These are phyloP conservation scores for Parathielavia hyrcaniae DNA, from an alignment of 495 filamentous ascomycete species.

Conservation along the genomic window DNA sequence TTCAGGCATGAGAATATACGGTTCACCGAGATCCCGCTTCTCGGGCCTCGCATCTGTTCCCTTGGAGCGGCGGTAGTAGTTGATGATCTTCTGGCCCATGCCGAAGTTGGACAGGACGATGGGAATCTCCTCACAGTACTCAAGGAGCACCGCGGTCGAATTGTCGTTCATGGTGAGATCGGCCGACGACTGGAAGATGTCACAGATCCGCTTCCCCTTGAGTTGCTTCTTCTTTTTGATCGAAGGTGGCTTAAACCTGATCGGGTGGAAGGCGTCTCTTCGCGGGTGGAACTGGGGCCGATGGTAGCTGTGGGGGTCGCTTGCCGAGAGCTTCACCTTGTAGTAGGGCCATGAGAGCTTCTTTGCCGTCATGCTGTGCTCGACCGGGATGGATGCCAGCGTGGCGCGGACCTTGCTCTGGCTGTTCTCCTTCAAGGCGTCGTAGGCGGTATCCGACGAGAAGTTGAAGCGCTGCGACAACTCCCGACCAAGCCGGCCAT, in stretches of 20 bases:
- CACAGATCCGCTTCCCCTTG: slow-evolving; percentile 66
- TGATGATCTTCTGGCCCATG: slow-evolving; percentile 92
- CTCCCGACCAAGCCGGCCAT: slow-evolving; percentile 50
- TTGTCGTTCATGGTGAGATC: slow-evolving; percentile 83
- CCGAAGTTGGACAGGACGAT: slow-evolving; percentile 89
- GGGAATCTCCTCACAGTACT: slow-evolving; percentile 93
- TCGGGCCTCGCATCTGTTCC: slow-evolving; percentile 56
- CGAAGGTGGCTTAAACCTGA: slow-evolving; percentile 55
- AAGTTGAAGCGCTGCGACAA: slow-evolving; percentile 84
- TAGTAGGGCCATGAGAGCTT: slow-evolving; percentile 93
- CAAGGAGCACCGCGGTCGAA: slow-evolving; percentile 75
- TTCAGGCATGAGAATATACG: slow-evolving; percentile 75
- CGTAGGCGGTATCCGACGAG: slow-evolving; percentile 92
- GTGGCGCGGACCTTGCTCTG: slow-evolving; percentile 91
- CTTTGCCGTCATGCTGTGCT: slow-evolving; percentile 85
- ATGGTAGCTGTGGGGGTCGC: slow-evolving; percentile 85
- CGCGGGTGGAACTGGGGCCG: slow-evolving; percentile 62
- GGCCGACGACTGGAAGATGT: slow-evolving; percentile 65
- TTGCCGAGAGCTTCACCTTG: slow-evolving; percentile 69
- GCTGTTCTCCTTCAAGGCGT: slow-evolving; percentile 91
- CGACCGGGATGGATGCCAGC: slow-evolving; percentile 74
- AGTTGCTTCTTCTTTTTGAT: slow-evolving; percentile 73
- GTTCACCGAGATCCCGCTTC: slow-evolving; percentile 67
- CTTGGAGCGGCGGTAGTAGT: slow-evolving; percentile 88
- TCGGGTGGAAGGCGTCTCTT: slow-evolving; percentile 43